Evolutionary conservation across 1,284 basidiomycete genomes (phyloP).

Genomic region (Volvariella surrecta): DNA sequence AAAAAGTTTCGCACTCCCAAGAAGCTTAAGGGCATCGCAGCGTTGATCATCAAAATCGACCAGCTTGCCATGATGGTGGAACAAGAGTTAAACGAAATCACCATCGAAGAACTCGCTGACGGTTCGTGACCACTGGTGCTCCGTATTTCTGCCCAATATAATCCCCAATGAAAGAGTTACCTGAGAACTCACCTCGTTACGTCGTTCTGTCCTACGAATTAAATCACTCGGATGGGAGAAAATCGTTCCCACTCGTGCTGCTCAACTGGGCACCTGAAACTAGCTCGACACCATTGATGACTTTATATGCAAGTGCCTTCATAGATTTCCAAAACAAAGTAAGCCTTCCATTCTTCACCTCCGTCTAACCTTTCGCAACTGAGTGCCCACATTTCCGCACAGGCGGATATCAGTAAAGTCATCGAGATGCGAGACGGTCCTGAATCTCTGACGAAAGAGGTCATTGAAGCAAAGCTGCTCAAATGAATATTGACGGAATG

Average conservation of each 20-base stretch:
- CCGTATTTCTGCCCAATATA: not conserved
- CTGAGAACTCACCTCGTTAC: slow-evolving; percentile 85
- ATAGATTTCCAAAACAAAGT: slow-evolving; percentile 74
- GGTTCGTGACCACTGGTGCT: slow-evolving; percentile 34
- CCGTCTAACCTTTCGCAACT: slow-evolving; percentile 3
- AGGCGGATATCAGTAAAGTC: slow-evolving; percentile 69
- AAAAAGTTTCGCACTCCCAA: slow-evolving; percentile 80
- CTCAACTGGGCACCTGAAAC: slow-evolving; percentile 81
- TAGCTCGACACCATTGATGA: slow-evolving; percentile 70
- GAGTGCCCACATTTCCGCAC: slow-evolving; percentile 5
- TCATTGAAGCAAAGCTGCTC: slow-evolving; percentile 57
- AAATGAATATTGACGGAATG: no score
- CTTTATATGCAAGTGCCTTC: slow-evolving; percentile 78
- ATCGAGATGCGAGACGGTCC: slow-evolving; percentile 78
- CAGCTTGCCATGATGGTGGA: slow-evolving; percentile 73
- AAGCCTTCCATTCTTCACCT: slow-evolving; percentile 16
- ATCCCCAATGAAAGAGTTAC: slow-evolving; percentile 57
- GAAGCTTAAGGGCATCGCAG: slow-evolving; percentile 59
- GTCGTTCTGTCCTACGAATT: slow-evolving; percentile 79
- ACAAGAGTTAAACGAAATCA: slow-evolving; percentile 70
- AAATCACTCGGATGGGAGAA: slow-evolving; percentile 76
- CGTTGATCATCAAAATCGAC: slow-evolving; percentile 83
- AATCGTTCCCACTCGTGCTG: slow-evolving; percentile 76
- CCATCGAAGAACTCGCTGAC: slow-evolving; percentile 78
- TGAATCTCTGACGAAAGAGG: slow-evolving; percentile 69